Percentiles rank a stretch among this genome's conserved stretches.
Evolutionary conservation across 2,329 filamentous ascomycete species (phyloP).

Genomic region (Magnaporthiopsis incrustans): DNA sequence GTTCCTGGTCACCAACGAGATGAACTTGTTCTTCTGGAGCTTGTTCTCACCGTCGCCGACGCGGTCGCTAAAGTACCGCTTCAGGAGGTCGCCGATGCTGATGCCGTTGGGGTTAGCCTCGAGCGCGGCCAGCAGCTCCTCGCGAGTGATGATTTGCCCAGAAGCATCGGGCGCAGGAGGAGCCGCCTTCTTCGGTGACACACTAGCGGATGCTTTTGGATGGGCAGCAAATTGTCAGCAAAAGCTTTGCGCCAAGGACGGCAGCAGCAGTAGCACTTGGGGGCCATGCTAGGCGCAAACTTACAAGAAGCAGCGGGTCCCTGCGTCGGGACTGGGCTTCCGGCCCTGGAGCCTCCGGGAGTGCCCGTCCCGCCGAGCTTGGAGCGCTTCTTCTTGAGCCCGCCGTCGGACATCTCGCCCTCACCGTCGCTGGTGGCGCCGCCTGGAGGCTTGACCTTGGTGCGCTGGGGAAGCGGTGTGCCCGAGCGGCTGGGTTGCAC

Average conservation of each 20-base stretch:
- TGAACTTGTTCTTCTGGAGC: constrained; percentile 48
- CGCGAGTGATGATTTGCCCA: constrained; percentile 25
- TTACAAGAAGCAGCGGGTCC: constrained; percentile 16
- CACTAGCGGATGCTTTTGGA: constrained; percentile 13
- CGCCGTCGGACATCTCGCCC: constrained; percentile 57
- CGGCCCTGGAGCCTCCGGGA: constrained; percentile 51
- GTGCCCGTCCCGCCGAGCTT: constrained; percentile 50
- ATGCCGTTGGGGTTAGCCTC: constrained; percentile 44
- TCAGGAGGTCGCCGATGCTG: constrained; percentile 42
- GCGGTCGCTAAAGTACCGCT: constrained; percentile 42
- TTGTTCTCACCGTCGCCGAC: constrained; percentile 43
- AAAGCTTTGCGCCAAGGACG: background rate
- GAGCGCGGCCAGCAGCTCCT: constrained; percentile 48
- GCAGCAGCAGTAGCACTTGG: no score
- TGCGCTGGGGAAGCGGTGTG: constrained; percentile 39
- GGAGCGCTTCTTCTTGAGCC: constrained; percentile 35
- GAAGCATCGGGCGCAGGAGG: constrained; percentile 9
- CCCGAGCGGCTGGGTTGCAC: constrained; percentile 43
- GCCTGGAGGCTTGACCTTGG: constrained; percentile 32
- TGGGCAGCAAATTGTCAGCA: background rate
- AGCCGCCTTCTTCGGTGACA: constrained; percentile 14
- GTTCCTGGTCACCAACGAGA: constrained; percentile 49
- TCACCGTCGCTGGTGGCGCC: constrained; percentile 66
- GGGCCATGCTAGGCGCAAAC: background rate
- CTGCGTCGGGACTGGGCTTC: constrained; percentile 45